phyloP scores from a whole-genome alignment of 768 basidiomycete genomes.

The Leucosporidium creatinivorum region DNA sequence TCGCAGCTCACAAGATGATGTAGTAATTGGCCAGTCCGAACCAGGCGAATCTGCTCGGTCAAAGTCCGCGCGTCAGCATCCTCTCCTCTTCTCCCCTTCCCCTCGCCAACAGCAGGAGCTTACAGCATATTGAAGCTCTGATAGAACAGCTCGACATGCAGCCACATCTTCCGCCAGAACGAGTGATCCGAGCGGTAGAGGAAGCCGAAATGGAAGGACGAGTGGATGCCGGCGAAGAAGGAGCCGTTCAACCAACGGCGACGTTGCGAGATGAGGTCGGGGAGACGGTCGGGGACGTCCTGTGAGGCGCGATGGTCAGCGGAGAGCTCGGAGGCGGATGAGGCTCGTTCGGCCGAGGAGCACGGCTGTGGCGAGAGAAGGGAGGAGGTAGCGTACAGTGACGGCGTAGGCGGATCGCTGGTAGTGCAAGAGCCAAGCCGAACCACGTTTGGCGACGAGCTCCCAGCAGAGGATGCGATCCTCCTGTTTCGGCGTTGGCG shows the following conservation, averaged over 20 bases:
- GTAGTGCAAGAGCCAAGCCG: constrained; percentile 87
- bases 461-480: constrained; percentile 89
- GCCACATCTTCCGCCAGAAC: constrained; percentile 79
- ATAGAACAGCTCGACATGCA: constrained; percentile 89
- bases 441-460: constrained; percentile 85
- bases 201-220: constrained; percentile 78
- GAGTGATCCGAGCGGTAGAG: constrained; percentile 83
- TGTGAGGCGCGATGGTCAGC: background rate
- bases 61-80: background rate
- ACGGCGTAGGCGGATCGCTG: constrained; percentile 83
- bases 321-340: too few species aligned
- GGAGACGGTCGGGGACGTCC: constrained; percentile 16
- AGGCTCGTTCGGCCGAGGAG: too few species aligned
- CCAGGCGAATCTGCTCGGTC: constrained; percentile 12
- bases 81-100: background rate
- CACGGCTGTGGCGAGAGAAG: too few species aligned
- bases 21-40: constrained; percentile 29
- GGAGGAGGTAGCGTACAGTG: constrained; percentile 49
- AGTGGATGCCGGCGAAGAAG: constrained; percentile 91
- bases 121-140: constrained; percentile 73
- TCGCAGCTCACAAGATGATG: constrained; percentile 38
- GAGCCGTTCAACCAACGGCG: constrained; percentile 65
- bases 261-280: constrained; percentile 40
- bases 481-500: constrained; percentile 50
- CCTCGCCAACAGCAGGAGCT: background rate